Base-by-base conservation (phyloP, 2,329 filamentous ascomycete genomes). In the Colletotrichum musae region DNA sequence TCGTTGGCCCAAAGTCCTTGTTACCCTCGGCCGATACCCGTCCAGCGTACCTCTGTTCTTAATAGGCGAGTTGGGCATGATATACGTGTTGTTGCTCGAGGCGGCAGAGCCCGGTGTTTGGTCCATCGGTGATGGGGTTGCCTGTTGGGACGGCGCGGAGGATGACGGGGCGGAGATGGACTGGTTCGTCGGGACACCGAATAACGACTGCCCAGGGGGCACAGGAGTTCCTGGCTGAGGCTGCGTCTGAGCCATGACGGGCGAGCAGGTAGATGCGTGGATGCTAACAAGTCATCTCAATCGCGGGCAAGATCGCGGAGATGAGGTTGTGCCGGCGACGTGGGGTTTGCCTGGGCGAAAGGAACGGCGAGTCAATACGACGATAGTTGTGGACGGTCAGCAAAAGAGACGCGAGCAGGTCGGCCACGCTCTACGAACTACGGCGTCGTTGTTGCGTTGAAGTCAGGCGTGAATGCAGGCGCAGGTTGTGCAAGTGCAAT, bases 11-110 rank as follows among this genome's bases (percentile, higher is more conserved):
- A 93, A 85, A 13, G 92, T 93, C 75, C 92, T 91, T 45, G 89
- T 95, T 70, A 97, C 93, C 78, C 92, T 93, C 43, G 95, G 95
- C 58, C 92, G 91, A 81, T 97, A 97, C 72, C 90, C 91, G 77
- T 97, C 94, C 64, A 86, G 86, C 69, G 86, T 86, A 21, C 86
- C 84, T 67, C 88, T 86, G 74, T 86, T 88, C 79, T 92, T 93
- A 68, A 91, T 85, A 15, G 94, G 94, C 71, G 92, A 94, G 77
- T 94, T 93, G 18, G 94, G 92, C 93, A 98, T 96, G 77, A 97
- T 91, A 83, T 95, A 97, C 26, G 95, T 94, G 77, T 93, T 93
- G 81, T 89, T 91, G 18, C 85, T 86, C n/a, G 89, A 88, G 57
- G 87, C 81, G 71, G 82, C 82, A 28, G 85, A 86, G 45, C 81